phyloP scores from a whole-genome alignment of 768 basidiomycete species.

The Lanmaoa pseudosensibilis region DNA sequence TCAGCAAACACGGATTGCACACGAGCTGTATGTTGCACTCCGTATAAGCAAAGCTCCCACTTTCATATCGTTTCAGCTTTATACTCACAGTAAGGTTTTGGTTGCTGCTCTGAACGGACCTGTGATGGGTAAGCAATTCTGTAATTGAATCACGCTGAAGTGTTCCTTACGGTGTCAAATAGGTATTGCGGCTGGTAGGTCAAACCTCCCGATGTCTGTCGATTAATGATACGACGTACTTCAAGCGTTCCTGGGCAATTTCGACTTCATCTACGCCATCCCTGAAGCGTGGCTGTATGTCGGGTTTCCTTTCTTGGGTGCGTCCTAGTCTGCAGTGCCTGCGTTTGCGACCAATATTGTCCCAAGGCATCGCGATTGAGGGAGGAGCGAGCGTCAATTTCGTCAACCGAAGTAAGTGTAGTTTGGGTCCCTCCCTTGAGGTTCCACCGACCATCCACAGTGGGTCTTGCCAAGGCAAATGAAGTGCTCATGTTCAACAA shows the following conservation, averaged over 20 bases:
- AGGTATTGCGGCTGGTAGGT: constrained; percentile 67
- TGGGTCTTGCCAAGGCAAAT: constrained; percentile 69
- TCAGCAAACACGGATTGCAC: constrained; percentile 59
- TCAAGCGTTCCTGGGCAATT: constrained; percentile 65
- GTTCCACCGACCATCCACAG: constrained; percentile 33
- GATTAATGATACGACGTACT: not conserved
- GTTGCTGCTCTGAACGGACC: constrained; percentile 75
- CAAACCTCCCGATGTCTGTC: not conserved
- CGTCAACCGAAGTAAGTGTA: constrained; percentile 55
- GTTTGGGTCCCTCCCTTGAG: not conserved
- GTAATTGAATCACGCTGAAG: not conserved
- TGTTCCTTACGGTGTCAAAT: not conserved
- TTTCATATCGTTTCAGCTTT: constrained; percentile 43
- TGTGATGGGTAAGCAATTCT: constrained; percentile 55
- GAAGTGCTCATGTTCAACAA: constrained; percentile 72
- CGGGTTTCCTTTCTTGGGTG: constrained; percentile 67
- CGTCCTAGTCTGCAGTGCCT: not conserved
- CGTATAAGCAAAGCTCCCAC: not conserved
- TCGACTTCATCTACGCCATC: constrained; percentile 72
- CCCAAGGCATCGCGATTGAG: constrained; percentile 61
- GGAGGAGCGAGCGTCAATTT: constrained; percentile 71
- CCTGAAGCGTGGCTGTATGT: constrained; percentile 61
- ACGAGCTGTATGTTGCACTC: constrained; percentile 50
- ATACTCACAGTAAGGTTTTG: constrained; percentile 65
- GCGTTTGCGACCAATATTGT: constrained; percentile 1